Percentiles rank a stretch among this genome's conserved stretches.
Evolutionary conservation across 2,329 filamentous ascomycete species (phyloP).

Genomic region (Fusarium continuum): DNA sequence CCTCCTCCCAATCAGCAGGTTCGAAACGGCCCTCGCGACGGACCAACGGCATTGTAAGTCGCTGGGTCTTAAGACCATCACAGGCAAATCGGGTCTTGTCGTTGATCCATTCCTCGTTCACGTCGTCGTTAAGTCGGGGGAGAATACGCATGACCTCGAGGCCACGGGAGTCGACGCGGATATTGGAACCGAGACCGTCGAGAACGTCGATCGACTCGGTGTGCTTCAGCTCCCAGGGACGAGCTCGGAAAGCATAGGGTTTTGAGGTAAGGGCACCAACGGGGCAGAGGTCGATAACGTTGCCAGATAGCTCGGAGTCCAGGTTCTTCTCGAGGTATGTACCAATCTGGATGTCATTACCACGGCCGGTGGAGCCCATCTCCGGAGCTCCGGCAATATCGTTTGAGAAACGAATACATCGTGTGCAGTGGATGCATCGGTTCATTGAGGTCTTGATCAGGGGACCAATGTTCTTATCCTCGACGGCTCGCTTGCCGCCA

Average conservation of each 20-base stretch:
- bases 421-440: slow-evolving; percentile 98
- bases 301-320: slow-evolving; percentile 93
- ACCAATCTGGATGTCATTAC: slow-evolving; percentile 97
- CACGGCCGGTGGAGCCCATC: slow-evolving; percentile 91
- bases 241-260: slow-evolving; percentile 95
- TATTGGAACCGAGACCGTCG: slow-evolving; percentile 92
- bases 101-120: slow-evolving; percentile 99
- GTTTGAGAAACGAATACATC: slow-evolving; percentile 97
- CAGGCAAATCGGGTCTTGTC: slow-evolving; percentile 98
- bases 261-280: slow-evolving; percentile 97
- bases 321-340: slow-evolving; percentile 96
- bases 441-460: slow-evolving; percentile 99
- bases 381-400: slow-evolving; percentile 96
- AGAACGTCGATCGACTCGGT: slow-evolving; percentile 95
- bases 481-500: slow-evolving; percentile 93
- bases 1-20: slow-evolving; percentile 95
- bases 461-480: slow-evolving; percentile 99
- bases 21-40: slow-evolving; percentile 90
- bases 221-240: slow-evolving; percentile 97
- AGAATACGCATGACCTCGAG: slow-evolving; percentile 96
- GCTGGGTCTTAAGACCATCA: slow-evolving; percentile 95
- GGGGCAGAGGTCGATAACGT: slow-evolving; percentile 97
- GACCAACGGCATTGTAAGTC: slow-evolving; percentile 90
- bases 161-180: slow-evolving; percentile 91
- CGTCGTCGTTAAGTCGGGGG: slow-evolving; percentile 93